A percentile compares a stretch with the other conserved stretches of the same genome.
phyloP scores from a whole-genome alignment of 192 early-diverging fungal genomes.

The Gaertneriomyces semiglobifer region DNA sequence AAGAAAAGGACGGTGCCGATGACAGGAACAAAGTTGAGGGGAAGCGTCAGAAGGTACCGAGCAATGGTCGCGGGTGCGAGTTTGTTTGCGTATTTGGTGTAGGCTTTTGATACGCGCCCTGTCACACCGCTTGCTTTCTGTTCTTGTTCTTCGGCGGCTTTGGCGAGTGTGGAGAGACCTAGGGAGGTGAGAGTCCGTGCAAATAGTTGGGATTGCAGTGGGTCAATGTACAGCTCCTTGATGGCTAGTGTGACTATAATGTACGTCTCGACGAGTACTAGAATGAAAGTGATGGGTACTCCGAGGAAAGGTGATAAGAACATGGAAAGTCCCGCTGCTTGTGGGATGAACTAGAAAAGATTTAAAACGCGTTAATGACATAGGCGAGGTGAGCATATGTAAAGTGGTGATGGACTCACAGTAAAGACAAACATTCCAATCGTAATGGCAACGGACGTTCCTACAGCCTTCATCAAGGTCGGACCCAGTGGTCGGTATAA shows the following conservation, averaged over 20 bases:
- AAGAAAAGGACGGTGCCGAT: slow-evolving; percentile 50
- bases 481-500: slow-evolving; percentile 20
- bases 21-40: slow-evolving; percentile 58
- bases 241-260: slow-evolving; percentile 17
- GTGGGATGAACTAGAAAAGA: slow-evolving; percentile 20
- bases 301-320: slow-evolving; percentile 23
- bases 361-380: not conserved
- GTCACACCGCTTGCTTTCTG: not conserved
- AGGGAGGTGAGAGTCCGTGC: slow-evolving; percentile 15
- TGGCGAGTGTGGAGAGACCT: not conserved
- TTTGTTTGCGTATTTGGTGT: not conserved
- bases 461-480: slow-evolving; percentile 9
- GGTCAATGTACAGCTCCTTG: slow-evolving; percentile 18
- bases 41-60: slow-evolving; percentile 49
- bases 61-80: slow-evolving; percentile 25
- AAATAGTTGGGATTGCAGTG: slow-evolving; percentile 28
- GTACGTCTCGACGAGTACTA: slow-evolving; percentile 26
- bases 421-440: slow-evolving; percentile 24
- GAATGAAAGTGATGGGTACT: slow-evolving; percentile 21
- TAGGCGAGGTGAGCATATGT: not conserved
- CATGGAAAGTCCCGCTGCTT: slow-evolving; percentile 21
- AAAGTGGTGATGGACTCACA: slow-evolving; percentile 6
- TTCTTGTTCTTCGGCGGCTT: not conserved
- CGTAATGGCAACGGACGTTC: slow-evolving; percentile 17
- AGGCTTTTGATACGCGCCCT: not conserved